Conservation (phyloP, 345 rosid genomes). For the sweet orange (Citrus sinensis) region DNA sequence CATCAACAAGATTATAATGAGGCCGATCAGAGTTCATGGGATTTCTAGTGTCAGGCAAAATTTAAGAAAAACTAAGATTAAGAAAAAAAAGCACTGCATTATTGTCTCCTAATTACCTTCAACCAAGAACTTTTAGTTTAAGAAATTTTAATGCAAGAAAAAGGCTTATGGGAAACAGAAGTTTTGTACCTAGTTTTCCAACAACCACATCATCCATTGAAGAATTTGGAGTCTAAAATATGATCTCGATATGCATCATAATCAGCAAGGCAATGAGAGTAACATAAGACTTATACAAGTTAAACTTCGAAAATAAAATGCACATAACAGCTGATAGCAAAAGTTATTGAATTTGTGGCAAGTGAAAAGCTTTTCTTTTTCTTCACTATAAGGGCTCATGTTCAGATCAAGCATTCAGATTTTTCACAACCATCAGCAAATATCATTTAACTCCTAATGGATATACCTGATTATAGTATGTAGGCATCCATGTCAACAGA, state of each 20-base stretch:
- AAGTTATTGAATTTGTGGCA: neutral
- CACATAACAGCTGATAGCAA: neutral
- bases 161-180: neutral
- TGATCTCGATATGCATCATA: neutral
- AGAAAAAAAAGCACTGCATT: neutral
- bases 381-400: neutral
- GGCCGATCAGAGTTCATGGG: neutral
- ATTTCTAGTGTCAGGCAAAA: neutral
- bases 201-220: neutral
- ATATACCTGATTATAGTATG: conserved; percentile 92
- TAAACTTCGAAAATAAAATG: neutral
- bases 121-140: neutral
- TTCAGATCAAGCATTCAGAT: neutral
- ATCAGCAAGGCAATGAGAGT: neutral
- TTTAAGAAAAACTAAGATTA: neutral
- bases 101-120: neutral
- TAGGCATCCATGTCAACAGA: conserved; percentile 98
- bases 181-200: neutral
- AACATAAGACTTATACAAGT: neutral
- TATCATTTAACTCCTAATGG: neutral
- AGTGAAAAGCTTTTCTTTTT: neutral
- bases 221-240: neutral
- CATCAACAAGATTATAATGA: neutral
- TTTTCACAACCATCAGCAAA: neutral
- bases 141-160: neutral